A percentile compares a stretch with the other conserved stretches of the same genome.
phyloP scores from a whole-genome alignment of 2,329 filamentous ascomycete genomes.

The Xylaria sp. region DNA sequence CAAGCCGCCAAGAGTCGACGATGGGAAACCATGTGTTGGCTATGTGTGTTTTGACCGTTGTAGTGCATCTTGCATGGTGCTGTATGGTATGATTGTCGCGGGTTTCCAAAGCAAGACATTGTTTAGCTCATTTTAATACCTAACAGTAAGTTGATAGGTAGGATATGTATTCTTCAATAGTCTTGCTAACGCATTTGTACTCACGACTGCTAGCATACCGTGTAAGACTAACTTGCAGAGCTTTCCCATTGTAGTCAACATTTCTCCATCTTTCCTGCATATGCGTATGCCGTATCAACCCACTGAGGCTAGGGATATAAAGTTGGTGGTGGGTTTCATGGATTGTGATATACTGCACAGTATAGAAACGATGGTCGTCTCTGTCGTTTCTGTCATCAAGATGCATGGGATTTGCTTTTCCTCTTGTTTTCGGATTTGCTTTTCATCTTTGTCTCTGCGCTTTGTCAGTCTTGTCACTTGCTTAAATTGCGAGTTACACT shows the following conservation, averaged over 20 bases:
- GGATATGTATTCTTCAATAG: background rate
- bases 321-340: background rate
- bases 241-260: background rate
- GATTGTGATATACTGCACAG: background rate
- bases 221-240: slow-evolving; percentile 4
- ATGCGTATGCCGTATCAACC: background rate
- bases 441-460: background rate
- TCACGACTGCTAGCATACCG: background rate
- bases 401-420: background rate
- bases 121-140: background rate
- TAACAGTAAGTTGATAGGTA: background rate
- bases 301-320: background rate
- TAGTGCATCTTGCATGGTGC: slow-evolving; percentile 16
- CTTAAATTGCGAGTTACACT: background rate
- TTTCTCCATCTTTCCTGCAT: background rate
- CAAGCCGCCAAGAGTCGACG: slow-evolving; percentile 25
- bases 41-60: background rate
- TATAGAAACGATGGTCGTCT: background rate
- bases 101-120: background rate
- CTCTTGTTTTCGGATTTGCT: background rate
- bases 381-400: background rate
- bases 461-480: background rate
- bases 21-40: background rate
- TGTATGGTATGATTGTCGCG: background rate
- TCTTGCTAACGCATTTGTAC: background rate